Base-by-base conservation (phyloP, 1,284 basidiomycete species). In the Xerocomus nothofagi region DNA sequence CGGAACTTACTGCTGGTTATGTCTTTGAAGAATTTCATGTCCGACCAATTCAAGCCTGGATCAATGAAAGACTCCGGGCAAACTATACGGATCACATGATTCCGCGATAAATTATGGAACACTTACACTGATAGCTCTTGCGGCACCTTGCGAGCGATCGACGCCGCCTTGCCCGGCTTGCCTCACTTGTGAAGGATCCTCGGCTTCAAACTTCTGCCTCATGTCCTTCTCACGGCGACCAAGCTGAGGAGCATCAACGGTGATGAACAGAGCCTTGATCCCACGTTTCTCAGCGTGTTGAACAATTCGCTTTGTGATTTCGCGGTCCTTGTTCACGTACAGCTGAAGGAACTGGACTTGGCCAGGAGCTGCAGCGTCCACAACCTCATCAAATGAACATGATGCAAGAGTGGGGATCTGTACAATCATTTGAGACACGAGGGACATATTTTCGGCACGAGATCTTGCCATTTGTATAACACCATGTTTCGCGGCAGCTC, bases 161-260 rank as follows among this genome's bases (percentile, higher is more conserved):
- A 93, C 79, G 20, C 77, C 76, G 53, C 79, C 73, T 49, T 82
- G 76, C 24, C 79, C 75, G 29, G 75, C 67, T 67, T 79, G 77
- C 18, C 68, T 75, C 24, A 86, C 75, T 68, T 86, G 82, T 60
- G 88, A 81, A 4, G 90, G 88, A 54, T 91, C 90, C 37, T 84
- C 85, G 8, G 88, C 93, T 36, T 93, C 93, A 57, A 97, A 97
- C 66, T 94, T 96, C 79, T 90, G 90, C 33, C 95, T 79, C 95
- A 98, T 98, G 65, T 98, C 94, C 75, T 93, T 91, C 69, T 94
- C 92, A 50, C 93, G 80, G 21, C 93, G 80, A 44, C 93, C 93
- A 17, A 97, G 81, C 61, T 95, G 93, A 5, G 93, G 93, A 3
- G 93, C 93, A 66, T 97, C 93, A 24, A 96, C 93, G 1, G 93